phyloP scores from a whole-genome alignment of 176 grass and related monocot genomes.

The Cenchrus purpureus region DNA sequence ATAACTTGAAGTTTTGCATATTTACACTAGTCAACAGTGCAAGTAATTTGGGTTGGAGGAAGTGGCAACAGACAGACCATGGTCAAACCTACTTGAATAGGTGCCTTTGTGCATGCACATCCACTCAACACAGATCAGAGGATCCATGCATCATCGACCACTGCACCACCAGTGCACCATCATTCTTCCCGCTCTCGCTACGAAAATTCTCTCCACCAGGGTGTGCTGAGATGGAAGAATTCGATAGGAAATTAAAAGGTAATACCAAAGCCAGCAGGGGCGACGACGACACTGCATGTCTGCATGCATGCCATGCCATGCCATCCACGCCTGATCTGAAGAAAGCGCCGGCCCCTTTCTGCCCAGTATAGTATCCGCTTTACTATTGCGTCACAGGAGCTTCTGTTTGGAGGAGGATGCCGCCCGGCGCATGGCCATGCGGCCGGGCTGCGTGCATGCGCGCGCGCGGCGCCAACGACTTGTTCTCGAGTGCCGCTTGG shows the following conservation, averaged over 20 bases:
- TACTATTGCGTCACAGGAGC: slow-evolving; percentile 48
- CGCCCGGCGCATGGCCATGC: not conserved
- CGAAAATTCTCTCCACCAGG: not conserved
- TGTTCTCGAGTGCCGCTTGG: slow-evolving; percentile 6
- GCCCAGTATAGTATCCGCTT: slow-evolving; percentile 22
- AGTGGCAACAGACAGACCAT: too few species aligned
- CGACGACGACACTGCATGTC: not conserved
- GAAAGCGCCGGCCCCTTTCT: slow-evolving; percentile 4
- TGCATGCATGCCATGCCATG: not conserved
- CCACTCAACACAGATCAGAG: not conserved
- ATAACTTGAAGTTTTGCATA: too few species aligned
- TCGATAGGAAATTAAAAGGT: slow-evolving; percentile 2
- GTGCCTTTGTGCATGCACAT: not conserved
- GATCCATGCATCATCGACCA: not conserved
- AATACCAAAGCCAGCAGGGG: not conserved
- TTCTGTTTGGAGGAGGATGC: slow-evolving; percentile 15
- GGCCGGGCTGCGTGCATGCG: not conserved
- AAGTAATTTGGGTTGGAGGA: too few species aligned
- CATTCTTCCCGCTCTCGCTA: not conserved
- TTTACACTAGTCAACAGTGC: too few species aligned
- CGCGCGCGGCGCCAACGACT: not conserved
- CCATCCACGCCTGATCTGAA: not conserved
- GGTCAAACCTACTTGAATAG: too few species aligned
- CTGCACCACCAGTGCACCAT: too few species aligned
- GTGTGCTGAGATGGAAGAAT: slow-evolving; percentile 32